A percentile compares a stretch with the other conserved stretches of the same genome.
These are phyloP conservation scores for Tricholoma hemisulphureum DNA, from an alignment of 768 basidiomycete genomes.

Conservation along the genomic window DNA sequence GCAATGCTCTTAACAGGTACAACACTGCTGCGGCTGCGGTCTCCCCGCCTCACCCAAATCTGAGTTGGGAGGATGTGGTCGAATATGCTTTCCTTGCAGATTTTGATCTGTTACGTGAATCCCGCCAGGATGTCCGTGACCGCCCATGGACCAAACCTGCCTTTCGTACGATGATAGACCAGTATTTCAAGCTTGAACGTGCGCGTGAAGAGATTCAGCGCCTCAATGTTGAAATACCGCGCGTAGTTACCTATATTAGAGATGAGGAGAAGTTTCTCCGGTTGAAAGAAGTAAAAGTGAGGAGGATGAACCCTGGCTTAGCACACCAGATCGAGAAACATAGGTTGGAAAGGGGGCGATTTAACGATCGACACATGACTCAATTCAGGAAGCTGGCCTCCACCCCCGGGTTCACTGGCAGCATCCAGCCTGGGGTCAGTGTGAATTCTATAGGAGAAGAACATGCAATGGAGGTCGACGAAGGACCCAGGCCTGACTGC, in stretches of 20 bases:
- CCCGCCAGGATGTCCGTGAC: constrained; percentile 11
- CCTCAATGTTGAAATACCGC: constrained; percentile 23
- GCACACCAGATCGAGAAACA: no score
- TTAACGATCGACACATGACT: no score
- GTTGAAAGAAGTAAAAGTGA: background rate
- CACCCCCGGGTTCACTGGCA: no score
- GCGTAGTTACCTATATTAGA: constrained; percentile 16
- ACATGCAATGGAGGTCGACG: no score
- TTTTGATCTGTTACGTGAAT: constrained; percentile 21
- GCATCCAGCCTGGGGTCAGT: no score
- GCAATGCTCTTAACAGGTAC: constrained; percentile 20
- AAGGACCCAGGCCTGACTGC: background rate
- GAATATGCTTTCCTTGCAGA: no score
- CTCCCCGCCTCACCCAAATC: constrained; percentile 10
- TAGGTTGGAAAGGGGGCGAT: no score
- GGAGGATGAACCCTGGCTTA: background rate
- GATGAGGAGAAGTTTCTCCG: constrained; percentile 7
- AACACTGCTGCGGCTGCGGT: constrained; percentile 21
- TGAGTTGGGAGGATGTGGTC: constrained; percentile 26
- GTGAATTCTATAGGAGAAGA: no score
- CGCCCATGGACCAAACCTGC: constrained; percentile 20
- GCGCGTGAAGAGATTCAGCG: no score
- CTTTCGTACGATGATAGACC: constrained; percentile 14
- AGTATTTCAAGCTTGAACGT: constrained; percentile 15
- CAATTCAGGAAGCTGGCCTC: no score